These are phyloP conservation scores for Carex arenaria DNA, from an alignment of 202 grass and related monocot genomes.

Conservation along the genomic window DNA sequence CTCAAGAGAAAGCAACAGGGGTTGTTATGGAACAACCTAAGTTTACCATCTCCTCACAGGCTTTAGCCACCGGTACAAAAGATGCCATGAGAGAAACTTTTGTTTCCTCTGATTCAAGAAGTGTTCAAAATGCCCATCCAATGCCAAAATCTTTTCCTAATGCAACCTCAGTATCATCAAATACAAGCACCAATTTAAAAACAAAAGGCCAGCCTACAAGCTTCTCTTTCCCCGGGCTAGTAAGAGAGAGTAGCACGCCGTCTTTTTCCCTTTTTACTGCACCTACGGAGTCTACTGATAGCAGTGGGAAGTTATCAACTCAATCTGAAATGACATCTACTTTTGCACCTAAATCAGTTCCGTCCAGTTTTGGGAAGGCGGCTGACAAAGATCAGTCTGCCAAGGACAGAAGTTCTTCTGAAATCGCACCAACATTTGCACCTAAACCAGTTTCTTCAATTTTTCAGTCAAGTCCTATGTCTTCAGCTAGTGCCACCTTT, in stretches of 20 bases:
- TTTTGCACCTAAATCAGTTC: conserved; percentile 16
- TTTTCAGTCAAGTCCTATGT: conserved; percentile 20
- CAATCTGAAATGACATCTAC: conserved; percentile 2
- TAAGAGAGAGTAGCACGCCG: conserved; percentile 14
- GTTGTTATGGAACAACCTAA: conserved; percentile 39
- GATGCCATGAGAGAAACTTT: neutral
- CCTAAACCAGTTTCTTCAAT: conserved; percentile 27
- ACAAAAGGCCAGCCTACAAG: conserved; percentile 29
- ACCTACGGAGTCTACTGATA: conserved; percentile 29
- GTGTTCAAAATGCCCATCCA: conserved; percentile 4
- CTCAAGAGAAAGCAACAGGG: conserved; percentile 33
- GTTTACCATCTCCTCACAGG: conserved; percentile 29
- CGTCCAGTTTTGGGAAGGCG: conserved; percentile 15
- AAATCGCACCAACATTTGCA: conserved; percentile 26
- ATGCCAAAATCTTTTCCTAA: conserved; percentile 34
- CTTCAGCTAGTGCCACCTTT: conserved; percentile 12
- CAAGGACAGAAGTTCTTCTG: neutral
- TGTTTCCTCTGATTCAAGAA: conserved; percentile 1
- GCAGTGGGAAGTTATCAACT: conserved; percentile 21
- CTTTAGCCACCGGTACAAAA: conserved; percentile 28
- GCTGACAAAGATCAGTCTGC: conserved; percentile 20
- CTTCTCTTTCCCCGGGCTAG: conserved; percentile 32
- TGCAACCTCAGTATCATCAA: neutral
- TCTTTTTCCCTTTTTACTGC: conserved; percentile 41
- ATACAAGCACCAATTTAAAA: conserved; percentile 35